A percentile compares a stretch with the other conserved stretches of the same genome.
Evolutionary conservation across 169 alveolate species (phyloP).

Genomic region (Eimeria necatrix): DNA sequence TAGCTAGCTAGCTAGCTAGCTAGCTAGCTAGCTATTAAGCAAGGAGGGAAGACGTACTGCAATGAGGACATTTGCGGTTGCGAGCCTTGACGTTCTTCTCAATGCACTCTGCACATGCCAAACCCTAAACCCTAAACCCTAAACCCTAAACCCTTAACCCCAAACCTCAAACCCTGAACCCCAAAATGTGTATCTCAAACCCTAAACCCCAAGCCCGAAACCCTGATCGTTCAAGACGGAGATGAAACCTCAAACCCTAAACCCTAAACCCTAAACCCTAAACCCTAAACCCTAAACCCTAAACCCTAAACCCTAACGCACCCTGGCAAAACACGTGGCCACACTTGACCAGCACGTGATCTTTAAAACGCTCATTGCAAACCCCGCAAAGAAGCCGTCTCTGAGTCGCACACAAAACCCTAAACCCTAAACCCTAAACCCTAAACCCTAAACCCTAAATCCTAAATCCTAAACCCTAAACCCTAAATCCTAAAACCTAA

Average conservation of each 20-base stretch:
- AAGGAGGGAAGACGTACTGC: background rate
- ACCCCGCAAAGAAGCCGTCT: conserved; percentile 88
- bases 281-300: conserved; percentile 26
- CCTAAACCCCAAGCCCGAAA: too few species aligned
- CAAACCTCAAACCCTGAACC: too few species aligned
- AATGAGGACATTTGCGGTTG: background rate
- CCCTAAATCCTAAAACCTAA: background rate
- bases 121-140: background rate
- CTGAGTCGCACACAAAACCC: conserved; percentile 9
- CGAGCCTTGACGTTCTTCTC: background rate
- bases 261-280: conserved; percentile 14
- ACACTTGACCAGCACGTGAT: conserved; percentile 87
- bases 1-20: background rate
- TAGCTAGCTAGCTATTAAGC: background rate
- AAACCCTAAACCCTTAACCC: too few species aligned
- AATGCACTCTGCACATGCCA: background rate
- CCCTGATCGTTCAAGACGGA: too few species aligned
- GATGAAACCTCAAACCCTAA: background rate
- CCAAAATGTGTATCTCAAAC: too few species aligned
- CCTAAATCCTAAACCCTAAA: background rate
- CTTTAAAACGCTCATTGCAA: conserved; percentile 90
- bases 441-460: background rate
- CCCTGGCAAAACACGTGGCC: conserved; percentile 90
- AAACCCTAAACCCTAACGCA: background rate
- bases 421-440: conserved; percentile 23